phyloP scores from a whole-genome alignment of 2,329 filamentous ascomycete species.

The Fusarium tricinctum region DNA sequence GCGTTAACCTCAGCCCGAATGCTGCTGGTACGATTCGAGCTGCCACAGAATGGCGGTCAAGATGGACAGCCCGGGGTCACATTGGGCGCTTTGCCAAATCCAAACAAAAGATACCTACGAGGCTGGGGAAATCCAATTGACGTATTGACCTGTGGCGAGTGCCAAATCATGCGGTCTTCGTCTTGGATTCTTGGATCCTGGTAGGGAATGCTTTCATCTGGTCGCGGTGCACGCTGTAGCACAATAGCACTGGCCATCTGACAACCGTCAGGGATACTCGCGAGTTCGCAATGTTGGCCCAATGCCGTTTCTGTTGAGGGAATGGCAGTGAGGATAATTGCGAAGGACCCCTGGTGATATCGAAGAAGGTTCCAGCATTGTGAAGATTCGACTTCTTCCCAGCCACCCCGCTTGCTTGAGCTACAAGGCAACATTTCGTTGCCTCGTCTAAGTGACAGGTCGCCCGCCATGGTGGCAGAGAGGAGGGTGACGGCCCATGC shows the following conservation, averaged over 20 bases:
- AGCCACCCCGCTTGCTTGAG: background rate
- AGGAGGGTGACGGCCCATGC: background rate
- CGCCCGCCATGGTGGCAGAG: background rate
- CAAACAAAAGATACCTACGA: slow-evolving; percentile 3
- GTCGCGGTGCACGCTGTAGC: background rate
- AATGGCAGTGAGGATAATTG: background rate
- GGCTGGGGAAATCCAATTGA: slow-evolving; percentile 5
- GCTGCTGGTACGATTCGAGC: background rate
- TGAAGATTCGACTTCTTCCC: background rate
- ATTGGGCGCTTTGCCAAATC: background rate
- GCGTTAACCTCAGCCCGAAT: background rate
- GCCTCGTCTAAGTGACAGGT: background rate
- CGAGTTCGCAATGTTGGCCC: background rate
- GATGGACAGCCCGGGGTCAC: background rate
- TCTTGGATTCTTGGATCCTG: background rate
- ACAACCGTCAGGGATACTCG: background rate
- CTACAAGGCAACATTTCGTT: background rate
- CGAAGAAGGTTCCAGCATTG: background rate
- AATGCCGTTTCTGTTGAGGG: background rate
- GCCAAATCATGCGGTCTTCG: background rate
- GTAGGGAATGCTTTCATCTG: background rate
- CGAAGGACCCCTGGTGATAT: background rate
- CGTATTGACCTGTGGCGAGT: background rate
- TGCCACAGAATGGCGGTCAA: slow-evolving; percentile 27
- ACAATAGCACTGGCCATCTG: background rate